phyloP scores from a whole-genome alignment of 345 rosid species.

The Eucalyptus pauciflora region DNA sequence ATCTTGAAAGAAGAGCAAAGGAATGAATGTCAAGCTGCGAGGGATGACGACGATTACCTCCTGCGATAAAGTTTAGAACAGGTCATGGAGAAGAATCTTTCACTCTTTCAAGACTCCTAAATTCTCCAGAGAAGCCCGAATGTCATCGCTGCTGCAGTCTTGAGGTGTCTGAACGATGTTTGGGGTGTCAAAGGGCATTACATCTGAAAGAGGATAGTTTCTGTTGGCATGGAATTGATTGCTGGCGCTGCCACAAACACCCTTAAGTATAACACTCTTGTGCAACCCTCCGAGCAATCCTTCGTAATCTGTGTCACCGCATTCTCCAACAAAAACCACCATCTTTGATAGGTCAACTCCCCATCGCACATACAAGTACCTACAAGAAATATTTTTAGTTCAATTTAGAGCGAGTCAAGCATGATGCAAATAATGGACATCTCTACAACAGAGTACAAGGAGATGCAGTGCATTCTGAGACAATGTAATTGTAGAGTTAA shows the following conservation, averaged over 20 bases:
- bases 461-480: neutral
- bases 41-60: neutral
- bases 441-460: neutral
- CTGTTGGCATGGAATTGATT: conserved; percentile 51
- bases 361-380: conserved; percentile 92
- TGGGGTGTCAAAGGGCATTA: conserved; percentile 57
- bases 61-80: neutral
- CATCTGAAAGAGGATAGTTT: conserved; percentile 78
- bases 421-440: neutral
- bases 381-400: neutral
- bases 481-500: neutral
- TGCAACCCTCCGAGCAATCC: conserved; percentile 86
- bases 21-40: neutral
- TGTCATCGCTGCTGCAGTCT: conserved; percentile 24
- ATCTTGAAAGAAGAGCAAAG: neutral
- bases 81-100: neutral
- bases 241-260: conserved; percentile 45
- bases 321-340: conserved; percentile 86
- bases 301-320: conserved; percentile 95
- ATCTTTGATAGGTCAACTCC: conserved; percentile 72
- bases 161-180: conserved; percentile 44
- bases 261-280: conserved; percentile 61
- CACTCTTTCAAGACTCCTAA: conserved; percentile 33
- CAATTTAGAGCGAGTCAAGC: neutral
- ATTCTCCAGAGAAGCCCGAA: conserved; percentile 49